These are phyloP conservation scores for Aspergillus sp. DNA, from an alignment of 2,329 filamentous ascomycete species.

Conservation along the genomic window DNA sequence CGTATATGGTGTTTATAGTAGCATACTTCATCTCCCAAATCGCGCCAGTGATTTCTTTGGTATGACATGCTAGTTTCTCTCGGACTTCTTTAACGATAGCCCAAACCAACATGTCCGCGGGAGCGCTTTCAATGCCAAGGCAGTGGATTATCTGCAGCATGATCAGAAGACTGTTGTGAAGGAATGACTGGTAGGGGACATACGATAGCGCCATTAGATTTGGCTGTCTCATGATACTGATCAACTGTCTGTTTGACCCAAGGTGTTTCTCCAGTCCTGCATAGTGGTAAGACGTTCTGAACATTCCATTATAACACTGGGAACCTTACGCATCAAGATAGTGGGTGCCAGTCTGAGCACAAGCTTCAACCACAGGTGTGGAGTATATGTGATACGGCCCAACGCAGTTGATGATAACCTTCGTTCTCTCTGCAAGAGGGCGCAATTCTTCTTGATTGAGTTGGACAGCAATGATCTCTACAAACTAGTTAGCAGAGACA, in stretches of 20 bases:
- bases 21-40: conserved; percentile 54
- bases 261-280: conserved; percentile 61
- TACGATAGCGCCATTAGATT: conserved; percentile 60
- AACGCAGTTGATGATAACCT: conserved; percentile 60
- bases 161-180: neutral
- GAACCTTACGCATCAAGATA: conserved; percentile 60
- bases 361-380: conserved; percentile 64
- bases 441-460: conserved; percentile 53
- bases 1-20: conserved; percentile 11
- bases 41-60: conserved; percentile 52
- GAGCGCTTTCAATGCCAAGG: conserved; percentile 61
- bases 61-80: conserved; percentile 50
- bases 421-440: conserved; percentile 55
- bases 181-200: conserved; percentile 19
- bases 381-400: conserved; percentile 66
- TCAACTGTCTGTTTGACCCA: conserved; percentile 64
- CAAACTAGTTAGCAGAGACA: conserved; percentile 5
- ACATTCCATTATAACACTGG: neutral
- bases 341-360: conserved; percentile 64
- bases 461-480: conserved; percentile 48
- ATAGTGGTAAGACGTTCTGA: neutral
- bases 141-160: conserved; percentile 55
- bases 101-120: conserved; percentile 57
- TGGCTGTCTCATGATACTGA: conserved; percentile 61
- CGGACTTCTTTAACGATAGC: conserved; percentile 55